These are phyloP conservation scores for Phaeodactylum tricornutum DNA, from an alignment of 108 stramenopile species.

Conservation along the genomic window DNA sequence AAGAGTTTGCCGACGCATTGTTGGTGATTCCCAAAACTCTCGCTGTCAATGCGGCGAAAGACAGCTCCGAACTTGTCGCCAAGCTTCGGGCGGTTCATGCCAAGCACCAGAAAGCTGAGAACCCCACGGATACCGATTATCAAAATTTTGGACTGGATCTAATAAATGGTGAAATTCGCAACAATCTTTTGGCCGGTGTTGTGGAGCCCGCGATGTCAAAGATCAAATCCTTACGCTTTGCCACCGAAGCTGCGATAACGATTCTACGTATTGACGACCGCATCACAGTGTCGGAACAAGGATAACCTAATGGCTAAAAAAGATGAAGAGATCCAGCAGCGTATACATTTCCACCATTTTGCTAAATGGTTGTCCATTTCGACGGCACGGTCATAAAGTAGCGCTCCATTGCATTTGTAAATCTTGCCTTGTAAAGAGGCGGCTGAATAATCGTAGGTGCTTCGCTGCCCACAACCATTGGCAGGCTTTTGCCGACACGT, in stretches of 20 bases:
- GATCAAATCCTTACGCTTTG: conserved; percentile 97
- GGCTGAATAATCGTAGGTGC: conserved; percentile 98
- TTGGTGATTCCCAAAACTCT: conserved; percentile 98
- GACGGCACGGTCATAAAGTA: conserved; percentile 97
- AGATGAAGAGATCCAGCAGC: too few relatives aligned
- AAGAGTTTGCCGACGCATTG: conserved; percentile 96
- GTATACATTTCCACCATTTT: too few relatives aligned
- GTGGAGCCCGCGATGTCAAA: conserved; percentile 99
- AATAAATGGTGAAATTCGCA: conserved; percentile 72
- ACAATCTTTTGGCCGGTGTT: conserved; percentile 93
- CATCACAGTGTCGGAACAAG: conserved; percentile 32
- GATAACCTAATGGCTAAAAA: conserved; percentile 1
- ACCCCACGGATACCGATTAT: conserved; percentile 25
- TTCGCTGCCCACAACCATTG: conserved; percentile 94
- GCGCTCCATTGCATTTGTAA: conserved; percentile 92
- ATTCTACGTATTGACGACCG: conserved; percentile 97
- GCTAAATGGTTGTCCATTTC: conserved; percentile 87
- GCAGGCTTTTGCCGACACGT: conserved; percentile 88
- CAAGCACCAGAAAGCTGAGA: conserved; percentile 36
- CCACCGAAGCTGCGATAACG: conserved; percentile 98
- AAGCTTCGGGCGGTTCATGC: conserved; percentile 90
- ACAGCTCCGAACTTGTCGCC: conserved; percentile 96
- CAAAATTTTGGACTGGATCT: conserved; percentile 90
- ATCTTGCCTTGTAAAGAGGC: conserved; percentile 89
- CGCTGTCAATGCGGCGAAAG: conserved; percentile 98